phyloP scores from a whole-genome alignment of 352 stramenopile genomes.

The Sclerospora graminicola region DNA sequence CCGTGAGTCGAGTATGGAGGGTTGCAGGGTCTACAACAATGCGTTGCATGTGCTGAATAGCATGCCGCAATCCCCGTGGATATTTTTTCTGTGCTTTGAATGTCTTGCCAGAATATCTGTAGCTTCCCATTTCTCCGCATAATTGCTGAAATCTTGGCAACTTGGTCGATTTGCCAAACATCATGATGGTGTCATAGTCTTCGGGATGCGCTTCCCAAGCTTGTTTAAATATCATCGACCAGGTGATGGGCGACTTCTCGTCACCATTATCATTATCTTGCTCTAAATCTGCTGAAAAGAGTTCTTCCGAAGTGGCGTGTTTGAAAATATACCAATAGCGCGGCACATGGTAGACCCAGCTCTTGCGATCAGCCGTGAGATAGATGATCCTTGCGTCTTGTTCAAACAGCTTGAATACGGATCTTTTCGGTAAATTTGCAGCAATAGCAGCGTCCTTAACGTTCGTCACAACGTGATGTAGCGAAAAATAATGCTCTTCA shows the following conservation, averaged over 20 bases:
- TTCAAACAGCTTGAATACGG: slow-evolving; percentile 19
- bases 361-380: slow-evolving; percentile 25
- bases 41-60: slow-evolving; percentile 32
- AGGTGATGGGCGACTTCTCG: background rate
- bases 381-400: slow-evolving; percentile 17
- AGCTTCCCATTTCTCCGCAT: slow-evolving; percentile 35
- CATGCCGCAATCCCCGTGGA: slow-evolving; percentile 24
- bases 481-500: too few relatives aligned
- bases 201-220: slow-evolving; percentile 56
- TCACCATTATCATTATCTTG: too few relatives aligned
- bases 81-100: slow-evolving; percentile 37
- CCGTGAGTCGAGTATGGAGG: slow-evolving; percentile 21
- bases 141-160: slow-evolving; percentile 65
- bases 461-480: slow-evolving; percentile 10
- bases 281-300: slow-evolving; percentile 2
- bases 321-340: slow-evolving; percentile 29
- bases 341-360: slow-evolving; percentile 54
- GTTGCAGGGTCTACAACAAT: slow-evolving; percentile 28
- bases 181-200: slow-evolving; percentile 48
- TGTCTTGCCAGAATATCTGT: slow-evolving; percentile 50
- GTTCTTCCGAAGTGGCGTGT: slow-evolving; percentile 8
- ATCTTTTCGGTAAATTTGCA: slow-evolving; percentile 4
- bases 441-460: slow-evolving; percentile 12
- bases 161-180: slow-evolving; percentile 49
- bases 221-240: slow-evolving; percentile 20